Evolutionary conservation across 495 filamentous ascomycete genomes (phyloP).

Genomic region (Aspergillus diversus): DNA sequence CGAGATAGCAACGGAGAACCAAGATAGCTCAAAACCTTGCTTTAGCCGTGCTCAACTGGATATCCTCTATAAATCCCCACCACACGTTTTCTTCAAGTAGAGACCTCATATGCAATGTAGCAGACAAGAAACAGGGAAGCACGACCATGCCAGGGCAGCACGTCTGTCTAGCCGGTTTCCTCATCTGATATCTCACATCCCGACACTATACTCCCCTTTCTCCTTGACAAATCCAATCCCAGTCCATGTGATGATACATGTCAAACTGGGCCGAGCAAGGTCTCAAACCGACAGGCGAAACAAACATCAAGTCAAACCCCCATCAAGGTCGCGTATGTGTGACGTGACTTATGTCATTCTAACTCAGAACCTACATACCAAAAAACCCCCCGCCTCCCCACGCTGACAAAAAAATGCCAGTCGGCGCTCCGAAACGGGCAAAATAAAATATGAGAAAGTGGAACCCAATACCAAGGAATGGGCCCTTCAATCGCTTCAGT

Average conservation of each 20-base stretch:
- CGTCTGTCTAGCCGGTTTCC: neutral
- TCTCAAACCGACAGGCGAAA: neutral
- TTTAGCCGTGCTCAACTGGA: constrained; percentile 3
- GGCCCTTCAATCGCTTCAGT: neutral
- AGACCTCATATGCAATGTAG: constrained; percentile 7
- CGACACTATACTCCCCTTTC: neutral
- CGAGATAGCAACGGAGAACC: constrained; percentile 6
- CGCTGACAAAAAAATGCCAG: no score
- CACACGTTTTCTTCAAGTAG: neutral
- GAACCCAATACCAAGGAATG: no score
- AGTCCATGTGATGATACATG: constrained; percentile 1
- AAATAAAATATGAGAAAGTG: no score
- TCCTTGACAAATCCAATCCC: constrained; percentile 6
- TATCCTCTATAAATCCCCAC: neutral
- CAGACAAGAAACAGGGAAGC: neutral
- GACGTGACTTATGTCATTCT: no score
- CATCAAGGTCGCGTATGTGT: neutral
- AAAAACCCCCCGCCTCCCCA: no score
- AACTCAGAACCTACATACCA: no score
- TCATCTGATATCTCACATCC: constrained; percentile 8
- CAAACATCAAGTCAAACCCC: neutral
- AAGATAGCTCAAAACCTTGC: constrained; percentile 17
- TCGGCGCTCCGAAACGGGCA: no score
- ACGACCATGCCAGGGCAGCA: neutral
- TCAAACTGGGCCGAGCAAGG: neutral